These are phyloP conservation scores for Candida cerambycidarum DNA, from an alignment of 805 yeast genomes.

Conservation along the genomic window DNA sequence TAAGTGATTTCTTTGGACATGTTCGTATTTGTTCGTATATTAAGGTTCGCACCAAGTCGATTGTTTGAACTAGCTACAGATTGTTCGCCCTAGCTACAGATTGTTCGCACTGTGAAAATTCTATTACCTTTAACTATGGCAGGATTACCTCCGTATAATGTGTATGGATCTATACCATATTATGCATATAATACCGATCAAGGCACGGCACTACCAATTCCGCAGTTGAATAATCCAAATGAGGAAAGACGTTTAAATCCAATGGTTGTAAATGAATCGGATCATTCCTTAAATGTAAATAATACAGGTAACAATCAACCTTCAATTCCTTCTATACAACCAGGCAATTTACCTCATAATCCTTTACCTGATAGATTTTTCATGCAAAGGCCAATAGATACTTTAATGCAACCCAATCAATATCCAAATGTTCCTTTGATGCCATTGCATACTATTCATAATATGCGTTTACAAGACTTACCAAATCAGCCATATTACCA, in stretches of 20 bases:
- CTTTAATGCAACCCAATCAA: background rate
- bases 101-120: background rate
- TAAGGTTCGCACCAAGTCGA: background rate
- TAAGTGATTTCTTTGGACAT: conserved; percentile 39
- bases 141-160: conserved; percentile 7
- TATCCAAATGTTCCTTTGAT: conserved; percentile 1
- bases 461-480: background rate
- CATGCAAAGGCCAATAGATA: background rate
- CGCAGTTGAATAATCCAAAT: background rate
- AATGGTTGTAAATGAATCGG: conserved; percentile 1
- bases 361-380: background rate
- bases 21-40: background rate
- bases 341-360: too few species aligned
- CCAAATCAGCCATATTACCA: background rate
- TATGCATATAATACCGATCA: background rate
- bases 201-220: background rate
- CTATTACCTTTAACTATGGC: too few species aligned
- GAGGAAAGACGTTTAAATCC: conserved; percentile 7
- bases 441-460: conserved; percentile 1
- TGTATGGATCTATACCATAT: conserved; percentile 4
- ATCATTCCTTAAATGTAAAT: background rate
- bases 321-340: too few species aligned
- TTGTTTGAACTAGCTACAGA: too few species aligned
- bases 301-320: too few species aligned
- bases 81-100: too few species aligned